These are phyloP conservation scores for Gossypium trilobum DNA, from an alignment of 441 rosid genomes.

Conservation along the genomic window DNA sequence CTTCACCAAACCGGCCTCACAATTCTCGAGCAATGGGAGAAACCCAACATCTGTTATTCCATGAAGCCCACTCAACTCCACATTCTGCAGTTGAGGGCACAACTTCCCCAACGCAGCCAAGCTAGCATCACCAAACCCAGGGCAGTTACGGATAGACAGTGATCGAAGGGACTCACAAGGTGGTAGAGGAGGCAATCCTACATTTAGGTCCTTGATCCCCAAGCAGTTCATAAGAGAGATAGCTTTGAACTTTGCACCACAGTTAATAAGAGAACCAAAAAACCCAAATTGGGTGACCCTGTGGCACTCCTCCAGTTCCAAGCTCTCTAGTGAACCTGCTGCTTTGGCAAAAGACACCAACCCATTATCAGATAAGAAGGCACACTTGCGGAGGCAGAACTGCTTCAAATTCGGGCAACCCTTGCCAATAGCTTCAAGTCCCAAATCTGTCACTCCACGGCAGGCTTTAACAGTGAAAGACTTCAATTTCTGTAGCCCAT, in stretches of 20 bases:
- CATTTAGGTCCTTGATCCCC: slow-evolving; percentile 55
- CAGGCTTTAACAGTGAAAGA: slow-evolving; percentile 54
- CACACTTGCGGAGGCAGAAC: slow-evolving; percentile 48
- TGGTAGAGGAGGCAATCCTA: slow-evolving; percentile 27
- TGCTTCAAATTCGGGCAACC: slow-evolving; percentile 69
- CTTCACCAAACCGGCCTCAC: slow-evolving; percentile 53
- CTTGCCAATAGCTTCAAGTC: slow-evolving; percentile 64
- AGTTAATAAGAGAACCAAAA: slow-evolving; percentile 61
- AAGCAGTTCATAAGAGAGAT: slow-evolving; percentile 55
- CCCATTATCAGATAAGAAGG: slow-evolving; percentile 66
- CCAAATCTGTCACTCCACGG: slow-evolving; percentile 57
- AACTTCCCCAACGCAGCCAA: slow-evolving; percentile 55
- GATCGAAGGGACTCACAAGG: slow-evolving; percentile 48
- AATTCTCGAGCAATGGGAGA: slow-evolving; percentile 38
- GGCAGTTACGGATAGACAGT: slow-evolving; percentile 59
- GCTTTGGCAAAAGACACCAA: slow-evolving; percentile 55
- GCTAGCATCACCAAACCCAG: slow-evolving; percentile 70
- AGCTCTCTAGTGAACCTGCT: slow-evolving; percentile 54
- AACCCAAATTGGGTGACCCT: slow-evolving; percentile 73
- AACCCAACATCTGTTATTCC: slow-evolving; percentile 76
- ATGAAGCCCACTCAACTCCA: slow-evolving; percentile 57
- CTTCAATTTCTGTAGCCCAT: slow-evolving; percentile 56
- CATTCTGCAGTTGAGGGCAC: slow-evolving; percentile 57
- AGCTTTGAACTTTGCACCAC: slow-evolving; percentile 61
- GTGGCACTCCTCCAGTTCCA: slow-evolving; percentile 80